Percentiles rank a stretch among this genome's conserved stretches.
Conservation (phyloP, 1,284 basidiomycete species). For the Anthracocystis setariae region DNA sequence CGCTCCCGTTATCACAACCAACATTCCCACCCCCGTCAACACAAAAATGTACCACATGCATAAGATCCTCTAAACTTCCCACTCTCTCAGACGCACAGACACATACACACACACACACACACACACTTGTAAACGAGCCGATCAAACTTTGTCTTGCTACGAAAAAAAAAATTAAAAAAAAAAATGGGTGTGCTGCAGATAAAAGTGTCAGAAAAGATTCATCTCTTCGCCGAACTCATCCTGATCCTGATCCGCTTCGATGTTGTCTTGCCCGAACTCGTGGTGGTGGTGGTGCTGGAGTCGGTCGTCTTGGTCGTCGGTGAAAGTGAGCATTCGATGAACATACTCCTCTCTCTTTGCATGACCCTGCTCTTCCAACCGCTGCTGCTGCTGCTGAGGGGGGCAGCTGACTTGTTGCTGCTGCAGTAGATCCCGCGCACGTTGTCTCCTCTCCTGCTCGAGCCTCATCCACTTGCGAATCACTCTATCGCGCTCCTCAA, state of each 20-base stretch:
- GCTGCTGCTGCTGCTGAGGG: too few relatives aligned
- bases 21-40: slow-evolving; percentile 49
- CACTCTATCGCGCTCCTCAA: slow-evolving; percentile 46
- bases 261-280: slow-evolving; percentile 7
- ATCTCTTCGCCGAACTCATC: slow-evolving; percentile 17
- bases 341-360: slow-evolving; percentile 31
- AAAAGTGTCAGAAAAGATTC: slow-evolving; percentile 22
- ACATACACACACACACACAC: too few relatives aligned
- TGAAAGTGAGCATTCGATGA: slow-evolving; percentile 21
- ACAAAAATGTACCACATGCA: slow-evolving; percentile 57
- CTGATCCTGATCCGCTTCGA: slow-evolving; percentile 12
- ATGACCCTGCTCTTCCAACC: too few relatives aligned
- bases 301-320: too few relatives aligned
- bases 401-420: background rate
- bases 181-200: too few relatives aligned
- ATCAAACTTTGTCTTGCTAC: too few relatives aligned
- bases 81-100: too few relatives aligned
- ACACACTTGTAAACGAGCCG: too few relatives aligned
- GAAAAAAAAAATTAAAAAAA: too few relatives aligned
- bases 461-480: slow-evolving; percentile 35
- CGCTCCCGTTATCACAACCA: slow-evolving; percentile 54
- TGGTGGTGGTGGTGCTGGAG: too few relatives aligned
- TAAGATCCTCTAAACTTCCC: slow-evolving; percentile 33
- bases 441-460: slow-evolving; percentile 24
- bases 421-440: slow-evolving; percentile 4